Percentiles rank a stretch among this genome's conserved stretches.
phyloP scores from a whole-genome alignment of 2,329 filamentous ascomycete species.

The Aureobasidium sp. region DNA sequence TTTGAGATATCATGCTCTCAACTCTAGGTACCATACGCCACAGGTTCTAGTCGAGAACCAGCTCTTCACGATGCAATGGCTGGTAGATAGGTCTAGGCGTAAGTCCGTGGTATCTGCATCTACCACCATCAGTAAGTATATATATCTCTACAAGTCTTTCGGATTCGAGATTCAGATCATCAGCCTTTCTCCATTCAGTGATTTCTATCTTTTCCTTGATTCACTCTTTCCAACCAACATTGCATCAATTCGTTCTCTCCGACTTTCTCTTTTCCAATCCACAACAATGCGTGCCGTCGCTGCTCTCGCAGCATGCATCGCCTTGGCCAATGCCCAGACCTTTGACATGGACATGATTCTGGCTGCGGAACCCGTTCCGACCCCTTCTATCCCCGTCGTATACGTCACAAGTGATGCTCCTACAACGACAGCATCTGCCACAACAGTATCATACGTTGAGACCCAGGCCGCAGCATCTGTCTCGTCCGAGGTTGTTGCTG shows the following conservation, averaged over 20 bases:
- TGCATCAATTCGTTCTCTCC: neutral
- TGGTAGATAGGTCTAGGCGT: neutral
- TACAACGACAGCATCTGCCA: slow-evolving; percentile 1
- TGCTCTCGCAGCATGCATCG: neutral
- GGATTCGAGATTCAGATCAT: neutral
- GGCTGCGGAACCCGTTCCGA: neutral
- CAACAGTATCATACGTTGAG: neutral
- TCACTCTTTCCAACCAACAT: neutral
- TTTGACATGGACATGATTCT: slow-evolving; percentile 18
- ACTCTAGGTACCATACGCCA: neutral
- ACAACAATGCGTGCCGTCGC: neutral
- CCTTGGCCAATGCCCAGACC: slow-evolving; percentile 16
- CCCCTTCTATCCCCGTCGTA: slow-evolving; percentile 6
- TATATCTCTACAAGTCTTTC: neutral
- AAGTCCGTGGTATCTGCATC: neutral
- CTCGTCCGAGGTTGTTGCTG: neutral
- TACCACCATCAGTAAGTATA: neutral
- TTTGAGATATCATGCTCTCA: neutral
- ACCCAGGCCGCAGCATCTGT: slow-evolving; percentile 5
- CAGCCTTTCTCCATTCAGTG: too few species aligned
- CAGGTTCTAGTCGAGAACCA: neutral
- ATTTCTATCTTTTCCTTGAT: too few species aligned
- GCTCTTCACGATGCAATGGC: too few species aligned
- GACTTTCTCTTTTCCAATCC: neutral
- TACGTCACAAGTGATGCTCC: slow-evolving; percentile 5